Conservation (phyloP, 2,329 filamentous ascomycete species). For the Microdochium paspali region DNA sequence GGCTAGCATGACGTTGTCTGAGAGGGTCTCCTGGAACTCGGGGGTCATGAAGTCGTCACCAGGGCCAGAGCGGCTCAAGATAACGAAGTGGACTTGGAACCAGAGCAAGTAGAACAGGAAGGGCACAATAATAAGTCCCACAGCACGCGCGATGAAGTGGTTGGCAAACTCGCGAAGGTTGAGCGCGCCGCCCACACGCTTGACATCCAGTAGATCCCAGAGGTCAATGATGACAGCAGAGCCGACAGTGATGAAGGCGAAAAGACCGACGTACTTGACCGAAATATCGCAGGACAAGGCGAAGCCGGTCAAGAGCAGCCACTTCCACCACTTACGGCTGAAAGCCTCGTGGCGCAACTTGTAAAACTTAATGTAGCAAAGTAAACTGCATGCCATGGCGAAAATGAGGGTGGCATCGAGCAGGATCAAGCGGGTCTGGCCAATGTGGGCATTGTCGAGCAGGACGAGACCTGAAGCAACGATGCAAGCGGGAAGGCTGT, state of each 20-base stretch:
- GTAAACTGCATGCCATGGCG: slow-evolving; percentile 89
- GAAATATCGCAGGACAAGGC: slow-evolving; percentile 95
- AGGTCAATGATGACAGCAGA: slow-evolving; percentile 89
- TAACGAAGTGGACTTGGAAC: slow-evolving; percentile 98
- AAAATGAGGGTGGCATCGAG: slow-evolving; percentile 90
- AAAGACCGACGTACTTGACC: slow-evolving; percentile 93
- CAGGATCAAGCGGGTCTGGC: slow-evolving; percentile 89
- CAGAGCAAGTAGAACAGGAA: slow-evolving; percentile 99
- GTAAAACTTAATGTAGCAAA: slow-evolving; percentile 96
- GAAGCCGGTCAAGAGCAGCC: slow-evolving; percentile 91
- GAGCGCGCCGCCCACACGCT: slow-evolving; percentile 73
- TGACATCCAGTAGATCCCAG: slow-evolving; percentile 89
- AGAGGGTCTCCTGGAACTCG: slow-evolving; percentile 93
- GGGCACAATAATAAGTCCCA: slow-evolving; percentile 80
- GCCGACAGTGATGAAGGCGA: slow-evolving; percentile 95
- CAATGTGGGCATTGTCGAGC: slow-evolving; percentile 96
- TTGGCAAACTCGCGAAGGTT: slow-evolving; percentile 71
- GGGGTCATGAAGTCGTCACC: slow-evolving; percentile 99
- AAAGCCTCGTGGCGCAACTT: slow-evolving; percentile 87
- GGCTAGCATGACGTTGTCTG: slow-evolving; percentile 86
- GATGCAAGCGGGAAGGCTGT: slow-evolving; percentile 86
- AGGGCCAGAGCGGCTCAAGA: slow-evolving; percentile 79
- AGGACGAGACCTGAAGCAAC: slow-evolving; percentile 79
- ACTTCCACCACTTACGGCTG: slow-evolving; percentile 98
- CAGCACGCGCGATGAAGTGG: slow-evolving; percentile 80